phyloP scores from a whole-genome alignment of 495 filamentous ascomycete species.

The Penicillium soppii region DNA sequence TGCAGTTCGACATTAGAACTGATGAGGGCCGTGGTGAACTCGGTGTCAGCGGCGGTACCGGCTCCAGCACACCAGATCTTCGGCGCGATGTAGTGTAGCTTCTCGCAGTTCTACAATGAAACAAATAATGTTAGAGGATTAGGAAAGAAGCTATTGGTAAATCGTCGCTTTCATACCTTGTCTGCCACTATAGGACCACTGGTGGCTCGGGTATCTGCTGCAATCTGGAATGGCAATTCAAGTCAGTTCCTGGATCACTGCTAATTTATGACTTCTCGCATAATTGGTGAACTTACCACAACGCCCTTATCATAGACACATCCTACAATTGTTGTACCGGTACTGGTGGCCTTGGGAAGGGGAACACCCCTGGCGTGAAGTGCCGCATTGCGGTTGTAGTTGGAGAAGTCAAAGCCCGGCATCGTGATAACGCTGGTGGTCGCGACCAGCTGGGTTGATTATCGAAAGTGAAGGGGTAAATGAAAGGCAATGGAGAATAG shows the following conservation, averaged over 20 bases:
- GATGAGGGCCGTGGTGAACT: conserved; percentile 98
- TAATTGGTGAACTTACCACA: conserved; percentile 58
- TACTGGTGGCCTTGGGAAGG: conserved; percentile 95
- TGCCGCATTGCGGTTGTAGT: conserved; percentile 96
- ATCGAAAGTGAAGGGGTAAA: neutral
- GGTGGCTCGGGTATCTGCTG: conserved; percentile 96
- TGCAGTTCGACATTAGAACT: conserved; percentile 98
- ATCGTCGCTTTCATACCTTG: conserved; percentile 60
- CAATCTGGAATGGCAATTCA: conserved; percentile 59
- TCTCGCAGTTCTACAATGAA: conserved; percentile 83
- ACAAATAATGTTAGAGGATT: neutral
- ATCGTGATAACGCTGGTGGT: conserved; percentile 55
- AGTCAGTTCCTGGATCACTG: conserved; percentile 13
- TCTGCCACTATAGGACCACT: conserved; percentile 98
- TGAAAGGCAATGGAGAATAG: neutral
- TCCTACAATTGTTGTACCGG: conserved; percentile 98
- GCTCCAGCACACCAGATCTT: conserved; percentile 99
- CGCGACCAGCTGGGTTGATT: conserved; percentile 5
- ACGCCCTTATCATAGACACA: conserved; percentile 97
- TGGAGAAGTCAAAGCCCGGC: conserved; percentile 99
- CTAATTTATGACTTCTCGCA: neutral
- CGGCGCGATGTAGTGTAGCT: conserved; percentile 97
- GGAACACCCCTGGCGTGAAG: conserved; percentile 91
- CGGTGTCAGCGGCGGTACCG: conserved; percentile 96
- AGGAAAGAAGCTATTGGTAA: neutral